phyloP scores from a whole-genome alignment of 2,329 filamentous ascomycete species.

The Arthrinium phaeospermum region DNA sequence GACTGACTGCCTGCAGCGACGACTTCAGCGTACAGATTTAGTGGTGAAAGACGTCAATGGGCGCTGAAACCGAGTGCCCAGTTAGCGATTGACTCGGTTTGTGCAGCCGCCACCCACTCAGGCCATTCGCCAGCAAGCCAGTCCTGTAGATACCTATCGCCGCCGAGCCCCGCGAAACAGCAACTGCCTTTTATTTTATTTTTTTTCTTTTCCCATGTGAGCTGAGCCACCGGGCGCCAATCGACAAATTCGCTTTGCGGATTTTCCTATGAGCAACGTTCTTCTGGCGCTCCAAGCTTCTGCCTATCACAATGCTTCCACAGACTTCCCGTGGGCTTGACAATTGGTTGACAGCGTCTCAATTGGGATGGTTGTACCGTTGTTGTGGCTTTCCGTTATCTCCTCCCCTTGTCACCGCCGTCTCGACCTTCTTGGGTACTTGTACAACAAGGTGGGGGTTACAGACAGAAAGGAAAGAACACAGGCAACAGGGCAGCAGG shows the following conservation, averaged over 20 bases:
- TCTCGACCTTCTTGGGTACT: not conserved
- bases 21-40: not conserved
- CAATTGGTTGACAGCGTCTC: not conserved
- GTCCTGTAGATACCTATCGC: not conserved
- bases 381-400: not conserved
- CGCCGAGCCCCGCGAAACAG: not conserved
- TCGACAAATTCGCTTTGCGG: not conserved
- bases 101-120: not conserved
- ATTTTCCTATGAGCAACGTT: not conserved
- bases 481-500: not conserved
- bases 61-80: not conserved
- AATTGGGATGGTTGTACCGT: not conserved
- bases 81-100: not conserved
- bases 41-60: not conserved
- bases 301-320: not conserved
- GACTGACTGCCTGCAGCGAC: not conserved
- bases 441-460: not conserved
- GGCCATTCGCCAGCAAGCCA: not conserved
- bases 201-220: not conserved
- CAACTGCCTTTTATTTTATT: not conserved
- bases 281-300: conserved; percentile 4
- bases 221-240: not conserved
- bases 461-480: not conserved
- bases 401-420: not conserved
- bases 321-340: not conserved